phyloP scores from a whole-genome alignment of 352 stramenopile genomes.

The Phytophthora pseudosyringae region DNA sequence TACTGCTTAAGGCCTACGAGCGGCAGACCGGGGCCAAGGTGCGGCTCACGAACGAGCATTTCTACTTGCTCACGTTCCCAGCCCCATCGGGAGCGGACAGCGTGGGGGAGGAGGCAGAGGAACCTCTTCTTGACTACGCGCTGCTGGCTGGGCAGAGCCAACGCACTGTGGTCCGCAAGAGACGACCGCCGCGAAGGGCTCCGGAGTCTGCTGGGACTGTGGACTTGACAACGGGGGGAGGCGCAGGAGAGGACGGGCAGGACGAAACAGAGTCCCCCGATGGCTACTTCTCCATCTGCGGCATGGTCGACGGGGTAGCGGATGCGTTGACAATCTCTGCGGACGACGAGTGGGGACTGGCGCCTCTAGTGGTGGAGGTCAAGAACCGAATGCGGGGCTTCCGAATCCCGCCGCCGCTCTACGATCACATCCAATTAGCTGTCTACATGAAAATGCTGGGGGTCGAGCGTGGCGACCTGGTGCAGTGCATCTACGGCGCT shows the following conservation, averaged over 20 bases:
- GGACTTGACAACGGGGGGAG: slow-evolving; percentile 8
- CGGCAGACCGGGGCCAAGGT: slow-evolving; percentile 61
- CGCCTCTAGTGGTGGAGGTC: slow-evolving; percentile 72
- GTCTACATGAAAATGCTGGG: slow-evolving; percentile 87
- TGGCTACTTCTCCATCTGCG: slow-evolving; percentile 76
- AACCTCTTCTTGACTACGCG: slow-evolving; percentile 31
- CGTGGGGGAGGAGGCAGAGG: neutral
- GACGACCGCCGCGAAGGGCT: neutral
- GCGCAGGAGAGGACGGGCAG: neutral
- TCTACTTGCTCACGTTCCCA: slow-evolving; percentile 74
- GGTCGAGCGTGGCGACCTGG: slow-evolving; percentile 63
- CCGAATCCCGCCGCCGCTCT: slow-evolving; percentile 58
- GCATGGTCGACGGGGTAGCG: slow-evolving; percentile 81
- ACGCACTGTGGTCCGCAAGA: slow-evolving; percentile 18
- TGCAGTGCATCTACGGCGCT: slow-evolving; percentile 69
- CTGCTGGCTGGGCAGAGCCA: slow-evolving; percentile 34
- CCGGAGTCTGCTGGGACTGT: slow-evolving; percentile 2
- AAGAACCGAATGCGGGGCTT: slow-evolving; percentile 81
- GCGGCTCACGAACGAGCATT: slow-evolving; percentile 70
- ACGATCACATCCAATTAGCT: slow-evolving; percentile 81
- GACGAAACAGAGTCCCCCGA: neutral
- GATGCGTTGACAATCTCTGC: slow-evolving; percentile 59
- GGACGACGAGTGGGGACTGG: slow-evolving; percentile 69
- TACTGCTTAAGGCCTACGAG: slow-evolving; percentile 53
- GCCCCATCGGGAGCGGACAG: slow-evolving; percentile 3